These are phyloP conservation scores for Cryptococcus sp. DNA, from an alignment of 1,284 basidiomycete genomes.

Conservation along the genomic window DNA sequence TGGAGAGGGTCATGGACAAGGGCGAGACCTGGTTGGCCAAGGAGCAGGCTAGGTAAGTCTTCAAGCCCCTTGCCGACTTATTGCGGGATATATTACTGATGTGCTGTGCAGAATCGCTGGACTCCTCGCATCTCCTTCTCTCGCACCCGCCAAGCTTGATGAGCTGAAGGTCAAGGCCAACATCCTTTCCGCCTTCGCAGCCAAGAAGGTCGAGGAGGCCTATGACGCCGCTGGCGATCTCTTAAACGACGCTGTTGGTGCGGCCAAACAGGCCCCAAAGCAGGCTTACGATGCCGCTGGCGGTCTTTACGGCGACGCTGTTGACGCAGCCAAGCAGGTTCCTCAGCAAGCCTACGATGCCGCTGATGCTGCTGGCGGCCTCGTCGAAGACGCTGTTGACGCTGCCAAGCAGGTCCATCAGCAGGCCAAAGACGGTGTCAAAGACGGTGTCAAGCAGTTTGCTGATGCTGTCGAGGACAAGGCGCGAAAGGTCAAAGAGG, in stretches of 20 bases:
- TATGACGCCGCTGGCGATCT: conserved; percentile 33
- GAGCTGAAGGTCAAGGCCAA: conserved; percentile 92
- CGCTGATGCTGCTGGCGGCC: conserved; percentile 32
- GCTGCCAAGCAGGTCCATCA: conserved; percentile 25
- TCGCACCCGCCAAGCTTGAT: conserved; percentile 79
- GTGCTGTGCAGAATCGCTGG: conserved; percentile 40
- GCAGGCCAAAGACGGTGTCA: conserved; percentile 27
- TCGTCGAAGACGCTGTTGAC: conserved; percentile 24
- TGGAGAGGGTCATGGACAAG: conserved; percentile 80
- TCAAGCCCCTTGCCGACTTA: background rate
- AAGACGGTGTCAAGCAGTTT: conserved; percentile 27
- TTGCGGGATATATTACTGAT: background rate
- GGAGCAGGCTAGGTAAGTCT: conserved; percentile 75
- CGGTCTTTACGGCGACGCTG: conserved; percentile 25
- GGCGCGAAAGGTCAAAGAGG: conserved; percentile 31
- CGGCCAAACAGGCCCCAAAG: conserved; percentile 24
- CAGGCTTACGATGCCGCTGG: conserved; percentile 30
- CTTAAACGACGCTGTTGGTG: conserved; percentile 23
- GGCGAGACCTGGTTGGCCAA: conserved; percentile 79
- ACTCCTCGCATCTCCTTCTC: conserved; percentile 51
- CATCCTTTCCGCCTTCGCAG: conserved; percentile 73
- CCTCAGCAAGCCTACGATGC: conserved; percentile 39
- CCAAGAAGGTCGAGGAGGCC: conserved; percentile 56
- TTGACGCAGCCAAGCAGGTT: conserved; percentile 57
- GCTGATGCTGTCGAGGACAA: conserved; percentile 33